Conservation (phyloP, 371 early-diverging fungal genomes). For the Apophysomyces trapeziformis region DNA sequence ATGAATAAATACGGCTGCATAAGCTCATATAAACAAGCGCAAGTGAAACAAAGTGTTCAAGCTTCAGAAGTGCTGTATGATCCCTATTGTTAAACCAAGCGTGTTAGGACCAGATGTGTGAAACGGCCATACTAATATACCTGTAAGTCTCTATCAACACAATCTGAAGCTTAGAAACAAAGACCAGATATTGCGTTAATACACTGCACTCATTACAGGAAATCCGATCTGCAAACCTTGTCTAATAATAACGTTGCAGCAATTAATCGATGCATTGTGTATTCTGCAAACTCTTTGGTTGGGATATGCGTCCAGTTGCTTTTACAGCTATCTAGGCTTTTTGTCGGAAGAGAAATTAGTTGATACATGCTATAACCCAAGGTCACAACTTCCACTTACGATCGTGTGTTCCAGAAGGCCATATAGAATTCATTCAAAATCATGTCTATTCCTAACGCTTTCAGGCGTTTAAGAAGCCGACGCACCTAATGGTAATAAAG, state of each 20-base stretch:
- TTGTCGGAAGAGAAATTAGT: background rate
- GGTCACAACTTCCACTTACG: slow-evolving; percentile 20
- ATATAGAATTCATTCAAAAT: slow-evolving; percentile 30
- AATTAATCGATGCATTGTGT: slow-evolving; percentile 44
- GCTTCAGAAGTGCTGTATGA: slow-evolving; percentile 33
- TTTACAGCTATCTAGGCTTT: slow-evolving; percentile 31
- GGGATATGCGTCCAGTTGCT: slow-evolving; percentile 40
- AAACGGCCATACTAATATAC: background rate
- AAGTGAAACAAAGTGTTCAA: slow-evolving; percentile 45
- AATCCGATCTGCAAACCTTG: slow-evolving; percentile 22
- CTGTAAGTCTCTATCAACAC: slow-evolving; percentile 31
- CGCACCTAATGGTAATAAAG: slow-evolving; percentile 19
- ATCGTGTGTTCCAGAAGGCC: slow-evolving; percentile 41
- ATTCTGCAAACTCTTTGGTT: slow-evolving; percentile 40
- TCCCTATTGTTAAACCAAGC: slow-evolving; percentile 19
- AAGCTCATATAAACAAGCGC: slow-evolving; percentile 42
- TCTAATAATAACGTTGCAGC: slow-evolving; percentile 39
- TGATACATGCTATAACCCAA: background rate
- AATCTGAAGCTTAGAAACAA: slow-evolving; percentile 26
- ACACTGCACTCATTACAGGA: no score
- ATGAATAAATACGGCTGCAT: slow-evolving; percentile 36
- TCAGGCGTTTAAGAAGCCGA: slow-evolving; percentile 38
- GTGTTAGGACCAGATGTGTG: background rate
- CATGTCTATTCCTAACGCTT: slow-evolving; percentile 29
- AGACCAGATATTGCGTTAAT: background rate